Conservation (phyloP, 2,329 filamentous ascomycete species). For the Monosporascus sp. region DNA sequence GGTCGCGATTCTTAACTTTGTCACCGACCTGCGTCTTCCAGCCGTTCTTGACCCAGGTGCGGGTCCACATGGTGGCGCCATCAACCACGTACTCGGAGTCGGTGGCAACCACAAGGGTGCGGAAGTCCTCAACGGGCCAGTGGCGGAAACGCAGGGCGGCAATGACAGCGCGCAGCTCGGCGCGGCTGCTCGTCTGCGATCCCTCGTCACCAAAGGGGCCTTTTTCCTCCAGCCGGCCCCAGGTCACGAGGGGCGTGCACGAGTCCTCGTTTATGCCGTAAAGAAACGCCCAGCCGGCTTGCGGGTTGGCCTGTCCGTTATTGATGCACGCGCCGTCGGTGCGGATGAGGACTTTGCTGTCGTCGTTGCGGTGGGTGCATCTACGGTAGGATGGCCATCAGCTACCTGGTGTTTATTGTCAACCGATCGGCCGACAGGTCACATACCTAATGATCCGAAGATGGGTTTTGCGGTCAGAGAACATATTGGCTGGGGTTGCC, state of each 20-base stretch:
- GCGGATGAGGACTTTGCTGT: constrained; percentile 32
- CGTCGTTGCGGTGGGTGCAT: constrained; percentile 28
- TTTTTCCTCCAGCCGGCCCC: constrained; percentile 34
- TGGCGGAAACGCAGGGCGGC: constrained; percentile 39
- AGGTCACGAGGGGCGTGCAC: constrained; percentile 8
- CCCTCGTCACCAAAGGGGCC: constrained; percentile 35
- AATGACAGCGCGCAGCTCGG: constrained; percentile 50
- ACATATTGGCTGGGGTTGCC: constrained; percentile 22
- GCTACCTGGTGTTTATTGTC: constrained; percentile 11
- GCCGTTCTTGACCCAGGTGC: constrained; percentile 36
- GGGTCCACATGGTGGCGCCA: constrained; percentile 38
- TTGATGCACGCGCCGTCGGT: constrained; percentile 41
- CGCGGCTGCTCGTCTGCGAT: constrained; percentile 45
- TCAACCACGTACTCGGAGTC: constrained; percentile 47
- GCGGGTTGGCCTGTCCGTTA: constrained; percentile 33
- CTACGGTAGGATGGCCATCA: constrained; percentile 9
- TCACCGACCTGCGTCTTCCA: constrained; percentile 35
- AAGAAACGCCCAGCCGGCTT: constrained; percentile 37
- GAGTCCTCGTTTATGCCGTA: constrained; percentile 12
- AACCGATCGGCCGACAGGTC: no score
- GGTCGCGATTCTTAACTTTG: constrained; percentile 43
- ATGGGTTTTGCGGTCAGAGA: constrained; percentile 10
- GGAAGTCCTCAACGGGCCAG: constrained; percentile 39
- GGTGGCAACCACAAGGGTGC: constrained; percentile 44
- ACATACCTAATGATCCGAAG: no score